Evolutionary conservation across 2,329 filamentous ascomycete genomes (phyloP).

Genomic region (Sphaerulina musiva): DNA sequence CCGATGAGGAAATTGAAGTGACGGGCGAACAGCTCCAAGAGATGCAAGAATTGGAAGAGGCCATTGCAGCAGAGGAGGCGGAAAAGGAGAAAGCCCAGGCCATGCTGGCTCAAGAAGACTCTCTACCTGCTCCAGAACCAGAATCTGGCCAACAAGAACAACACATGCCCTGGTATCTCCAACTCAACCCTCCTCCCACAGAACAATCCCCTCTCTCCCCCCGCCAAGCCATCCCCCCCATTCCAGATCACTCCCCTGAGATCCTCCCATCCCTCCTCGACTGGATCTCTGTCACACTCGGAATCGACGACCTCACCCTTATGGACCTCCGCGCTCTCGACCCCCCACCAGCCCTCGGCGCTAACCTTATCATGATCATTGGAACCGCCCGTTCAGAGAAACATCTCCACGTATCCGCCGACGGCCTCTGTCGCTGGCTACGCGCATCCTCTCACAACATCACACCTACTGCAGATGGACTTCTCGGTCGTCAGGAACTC

Average conservation of each 20-base stretch:
- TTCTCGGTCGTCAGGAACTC: conserved; percentile 83
- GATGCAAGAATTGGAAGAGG: conserved; percentile 8
- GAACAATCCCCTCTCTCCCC: conserved; percentile 42
- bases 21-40: conserved; percentile 6
- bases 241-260: conserved; percentile 63
- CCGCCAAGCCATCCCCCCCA: conserved; percentile 53
- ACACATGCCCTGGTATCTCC: conserved; percentile 73
- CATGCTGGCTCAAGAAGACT: background rate
- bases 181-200: conserved; percentile 45
- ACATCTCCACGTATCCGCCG: conserved; percentile 84
- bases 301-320: conserved; percentile 72
- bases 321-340: conserved; percentile 79
- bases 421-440: conserved; percentile 82
- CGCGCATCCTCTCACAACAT: conserved; percentile 61
- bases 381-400: conserved; percentile 87
- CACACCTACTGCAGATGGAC: conserved; percentile 71
- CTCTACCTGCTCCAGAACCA: background rate
- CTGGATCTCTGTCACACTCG: conserved; percentile 75
- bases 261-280: conserved; percentile 67
- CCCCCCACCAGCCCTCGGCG: conserved; percentile 77
- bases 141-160: background rate
- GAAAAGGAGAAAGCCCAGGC: background rate
- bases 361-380: conserved; percentile 86
- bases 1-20: conserved; percentile 1
- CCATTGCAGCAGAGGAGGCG: background rate